Percentiles rank a stretch among this genome's conserved stretches.
Conservation (phyloP, 352 stramenopile species). For the Globisporangium splendens region DNA sequence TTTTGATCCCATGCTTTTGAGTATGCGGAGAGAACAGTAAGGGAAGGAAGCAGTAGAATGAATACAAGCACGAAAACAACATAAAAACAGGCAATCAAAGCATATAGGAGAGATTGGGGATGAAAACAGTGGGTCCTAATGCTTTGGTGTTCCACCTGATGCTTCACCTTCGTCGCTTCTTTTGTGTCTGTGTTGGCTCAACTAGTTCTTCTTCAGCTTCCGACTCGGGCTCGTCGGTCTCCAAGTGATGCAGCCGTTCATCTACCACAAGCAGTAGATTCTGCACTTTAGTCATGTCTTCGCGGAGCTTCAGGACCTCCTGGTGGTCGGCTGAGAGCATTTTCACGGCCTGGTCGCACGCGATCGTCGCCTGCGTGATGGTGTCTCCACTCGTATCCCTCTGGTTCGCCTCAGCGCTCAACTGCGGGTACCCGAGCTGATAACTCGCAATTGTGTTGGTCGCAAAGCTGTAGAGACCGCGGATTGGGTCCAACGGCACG, state of each 20-base stretch:
- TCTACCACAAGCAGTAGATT: slow-evolving; percentile 71
- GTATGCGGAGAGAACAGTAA: slow-evolving; percentile 1
- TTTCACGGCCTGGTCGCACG: slow-evolving; percentile 32
- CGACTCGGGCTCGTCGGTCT: slow-evolving; percentile 40
- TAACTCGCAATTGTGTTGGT: slow-evolving; percentile 76
- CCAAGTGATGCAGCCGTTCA: slow-evolving; percentile 57
- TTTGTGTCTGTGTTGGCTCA: too few relatives aligned
- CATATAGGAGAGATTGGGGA: neutral
- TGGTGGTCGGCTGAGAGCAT: slow-evolving; percentile 41
- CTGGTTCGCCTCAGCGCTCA: slow-evolving; percentile 16
- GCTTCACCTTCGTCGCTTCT: neutral
- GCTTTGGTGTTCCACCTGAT: neutral
- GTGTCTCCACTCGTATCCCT: slow-evolving; percentile 17
- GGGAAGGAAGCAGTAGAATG: neutral
- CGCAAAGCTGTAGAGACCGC: slow-evolving; percentile 68
- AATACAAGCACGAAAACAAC: neutral
- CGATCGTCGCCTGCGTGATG: slow-evolving; percentile 24
- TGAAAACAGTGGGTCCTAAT: neutral
- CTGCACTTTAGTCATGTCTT: slow-evolving; percentile 80
- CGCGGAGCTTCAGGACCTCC: slow-evolving; percentile 46
- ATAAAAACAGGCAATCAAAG: neutral
- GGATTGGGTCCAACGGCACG: slow-evolving; percentile 51
- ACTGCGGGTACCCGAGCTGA: slow-evolving; percentile 62
- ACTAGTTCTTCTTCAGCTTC: slow-evolving; percentile 16
- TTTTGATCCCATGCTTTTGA: neutral